These are phyloP conservation scores for Rubroboletus satanas DNA, from an alignment of 768 basidiomycete genomes.

Conservation along the genomic window DNA sequence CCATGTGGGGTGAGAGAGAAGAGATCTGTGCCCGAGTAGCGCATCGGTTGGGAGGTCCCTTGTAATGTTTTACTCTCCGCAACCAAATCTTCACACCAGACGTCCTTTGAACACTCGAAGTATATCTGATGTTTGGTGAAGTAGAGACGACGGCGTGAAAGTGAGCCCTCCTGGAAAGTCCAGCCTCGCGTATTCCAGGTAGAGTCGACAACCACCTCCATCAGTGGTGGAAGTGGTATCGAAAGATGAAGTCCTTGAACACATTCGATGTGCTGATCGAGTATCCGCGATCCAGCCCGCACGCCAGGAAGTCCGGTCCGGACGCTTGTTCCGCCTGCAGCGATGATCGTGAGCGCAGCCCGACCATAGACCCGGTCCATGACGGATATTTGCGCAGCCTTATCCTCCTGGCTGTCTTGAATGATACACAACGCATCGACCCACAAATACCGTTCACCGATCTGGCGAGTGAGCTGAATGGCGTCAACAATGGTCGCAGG, in stretches of 20 bases:
- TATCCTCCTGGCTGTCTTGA: conserved; percentile 22
- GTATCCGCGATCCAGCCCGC: conserved; percentile 5
- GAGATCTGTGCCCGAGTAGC: background rate
- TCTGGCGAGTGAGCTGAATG: conserved; percentile 11
- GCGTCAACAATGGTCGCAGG: conserved; percentile 19
- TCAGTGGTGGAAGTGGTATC: conserved; percentile 13
- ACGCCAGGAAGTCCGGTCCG: conserved; percentile 13
- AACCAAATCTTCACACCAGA: conserved; percentile 23
- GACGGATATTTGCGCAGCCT: conserved; percentile 10
- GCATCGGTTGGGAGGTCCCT: conserved; percentile 7
- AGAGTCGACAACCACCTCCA: conserved; percentile 4
- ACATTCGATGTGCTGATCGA: conserved; percentile 13
- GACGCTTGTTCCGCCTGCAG: conserved; percentile 15
- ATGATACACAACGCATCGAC: conserved; percentile 24
- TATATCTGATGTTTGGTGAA: conserved; percentile 22
- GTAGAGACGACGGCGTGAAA: conserved; percentile 21
- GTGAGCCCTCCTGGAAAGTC: conserved; percentile 21
- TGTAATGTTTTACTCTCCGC: conserved; percentile 10
- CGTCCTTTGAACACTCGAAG: conserved; percentile 19
- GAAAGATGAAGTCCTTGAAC: conserved; percentile 24
- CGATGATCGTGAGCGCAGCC: conserved; percentile 18
- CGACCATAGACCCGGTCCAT: conserved; percentile 21
- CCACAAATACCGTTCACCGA: conserved; percentile 26
- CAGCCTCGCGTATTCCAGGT: conserved; percentile 21
- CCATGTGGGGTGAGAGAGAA: background rate